Evolutionary conservation across 129 eudicot genomes (phyloP).

Genomic region (sunflower (Helianthus annuus)): HanXRQr2.0-SUNRISE NC_035440.2:108734915-108735414

Average conservation of each 20-base stretch:
- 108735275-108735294: not conserved
- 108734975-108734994: conserved; percentile 10
- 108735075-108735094: conserved; percentile 56
- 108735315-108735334: not conserved
- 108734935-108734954: not conserved
- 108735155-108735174: conserved; percentile 53
- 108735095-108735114: conserved; percentile 65
- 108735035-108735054: conserved; percentile 32
- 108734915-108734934: not conserved
- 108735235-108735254: not conserved
- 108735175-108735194: not conserved
- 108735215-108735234: not conserved
- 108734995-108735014: conserved; percentile 59
- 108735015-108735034: conserved; percentile 42
- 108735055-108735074: conserved; percentile 65
- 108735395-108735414: not conserved
- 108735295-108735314: not conserved
- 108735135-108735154: conserved; percentile 49
- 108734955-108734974: conserved; percentile 4
- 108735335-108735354: not conserved
- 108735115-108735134: conserved; percentile 67
- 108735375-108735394: no score
- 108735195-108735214: not conserved
- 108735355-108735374: not conserved
- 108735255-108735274: not conserved